A percentile compares a stretch with the other conserved stretches of the same genome.
These are phyloP conservation scores for Dichotomocladium elegans DNA, from an alignment of 371 early-diverging fungal species.

Conservation along the genomic window DNA sequence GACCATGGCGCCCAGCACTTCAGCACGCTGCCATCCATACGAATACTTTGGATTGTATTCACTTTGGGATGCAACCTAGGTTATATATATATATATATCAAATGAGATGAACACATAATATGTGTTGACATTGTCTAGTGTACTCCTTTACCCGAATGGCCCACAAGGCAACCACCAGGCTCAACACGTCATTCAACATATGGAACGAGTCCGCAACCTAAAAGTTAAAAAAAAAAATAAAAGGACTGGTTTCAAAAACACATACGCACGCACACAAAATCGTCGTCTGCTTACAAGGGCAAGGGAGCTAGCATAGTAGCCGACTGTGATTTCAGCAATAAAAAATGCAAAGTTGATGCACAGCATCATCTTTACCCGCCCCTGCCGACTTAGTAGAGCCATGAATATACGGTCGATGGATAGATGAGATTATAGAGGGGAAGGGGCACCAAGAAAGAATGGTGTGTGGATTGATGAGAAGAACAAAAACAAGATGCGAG, in stretches of 20 bases:
- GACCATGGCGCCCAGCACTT: conserved; percentile 87
- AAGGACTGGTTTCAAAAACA: neutral
- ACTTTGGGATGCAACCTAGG: conserved; percentile 27
- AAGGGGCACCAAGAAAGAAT: no score
- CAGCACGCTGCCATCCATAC: conserved; percentile 91
- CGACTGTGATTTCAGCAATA: conserved; percentile 74
- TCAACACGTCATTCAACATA: conserved; percentile 84
- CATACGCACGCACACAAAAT: no score
- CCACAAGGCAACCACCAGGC: conserved; percentile 80
- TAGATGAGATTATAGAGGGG: no score
- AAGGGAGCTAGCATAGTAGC: conserved; percentile 74
- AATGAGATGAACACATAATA: no score
- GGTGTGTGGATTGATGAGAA: no score
- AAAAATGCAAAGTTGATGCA: conserved; percentile 66
- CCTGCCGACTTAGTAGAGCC: conserved; percentile 9
- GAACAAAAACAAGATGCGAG: no score
- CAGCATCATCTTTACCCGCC: conserved; percentile 57
- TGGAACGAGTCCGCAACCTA: conserved; percentile 91
- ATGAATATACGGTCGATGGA: neutral
- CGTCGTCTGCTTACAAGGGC: conserved; percentile 52
- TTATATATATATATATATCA: neutral
- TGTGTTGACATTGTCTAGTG: neutral
- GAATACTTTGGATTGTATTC: conserved; percentile 63
- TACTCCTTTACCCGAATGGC: conserved; percentile 61
- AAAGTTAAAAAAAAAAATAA: neutral